Percentiles rank a stretch among this genome's conserved stretches.
phyloP scores from a whole-genome alignment of 1,139 yeast species.

The Yarrowia galli region DNA sequence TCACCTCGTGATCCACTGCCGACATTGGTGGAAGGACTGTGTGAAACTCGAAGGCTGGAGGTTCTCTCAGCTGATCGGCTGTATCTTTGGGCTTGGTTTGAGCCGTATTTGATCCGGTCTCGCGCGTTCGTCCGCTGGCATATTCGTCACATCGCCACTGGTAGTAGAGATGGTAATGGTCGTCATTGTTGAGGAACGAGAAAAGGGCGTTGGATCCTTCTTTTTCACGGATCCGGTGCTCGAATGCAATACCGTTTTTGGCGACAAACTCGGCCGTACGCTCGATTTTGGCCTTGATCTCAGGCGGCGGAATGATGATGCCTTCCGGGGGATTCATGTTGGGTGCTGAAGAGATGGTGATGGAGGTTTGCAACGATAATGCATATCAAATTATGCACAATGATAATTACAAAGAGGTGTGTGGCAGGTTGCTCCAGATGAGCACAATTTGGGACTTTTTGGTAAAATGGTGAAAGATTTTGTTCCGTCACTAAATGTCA shows the following conservation, averaged over 20 bases:
- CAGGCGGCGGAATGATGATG: constrained; percentile 64
- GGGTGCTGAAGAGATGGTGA: constrained; percentile 5
- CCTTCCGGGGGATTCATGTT: constrained; percentile 52
- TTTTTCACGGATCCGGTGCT: constrained; percentile 60
- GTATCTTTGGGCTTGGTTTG: constrained; percentile 37
- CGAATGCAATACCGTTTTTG: constrained; percentile 72
- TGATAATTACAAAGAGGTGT: background rate
- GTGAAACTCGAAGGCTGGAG: constrained; percentile 57
- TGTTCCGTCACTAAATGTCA: background rate
- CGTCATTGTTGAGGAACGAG: constrained; percentile 62
- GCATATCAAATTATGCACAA: constrained; percentile 8
- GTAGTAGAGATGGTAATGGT: constrained; percentile 68
- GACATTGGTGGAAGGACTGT: constrained; percentile 64
- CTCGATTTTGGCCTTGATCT: constrained; percentile 59
- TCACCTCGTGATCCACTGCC: constrained; percentile 67
- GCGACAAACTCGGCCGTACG: constrained; percentile 76
- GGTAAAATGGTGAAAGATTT: no score
- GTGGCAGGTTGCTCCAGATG: background rate
- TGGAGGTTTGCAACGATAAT: constrained; percentile 19
- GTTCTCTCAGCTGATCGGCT: constrained; percentile 48
- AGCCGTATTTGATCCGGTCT: constrained; percentile 37
- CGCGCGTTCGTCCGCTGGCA: constrained; percentile 44
- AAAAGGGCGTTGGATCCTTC: constrained; percentile 64
- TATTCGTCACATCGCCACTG: constrained; percentile 52
- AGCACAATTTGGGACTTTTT: no score